Base-by-base conservation (phyloP, 2,329 filamentous ascomycete genomes). In the Epichloe baconii region DNA sequence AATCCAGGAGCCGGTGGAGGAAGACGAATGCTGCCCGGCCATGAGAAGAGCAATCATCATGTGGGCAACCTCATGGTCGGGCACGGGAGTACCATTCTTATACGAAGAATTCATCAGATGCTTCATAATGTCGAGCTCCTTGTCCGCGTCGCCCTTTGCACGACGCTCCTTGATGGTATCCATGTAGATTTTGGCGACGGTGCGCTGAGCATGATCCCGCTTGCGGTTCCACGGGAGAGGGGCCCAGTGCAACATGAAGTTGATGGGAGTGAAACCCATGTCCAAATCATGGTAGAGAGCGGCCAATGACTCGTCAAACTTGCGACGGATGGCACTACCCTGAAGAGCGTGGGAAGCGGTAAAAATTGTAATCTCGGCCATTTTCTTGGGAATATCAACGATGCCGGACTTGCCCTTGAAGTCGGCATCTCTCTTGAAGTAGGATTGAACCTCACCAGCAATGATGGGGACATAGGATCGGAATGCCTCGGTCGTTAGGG, bases 11-110 rank as follows among this genome's bases (percentile, higher is more conserved):
- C 81, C 83, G 40, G 86, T 90, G 19, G 87, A 88, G 4, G 88
- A 88, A 2, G 87, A 91, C 2, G 86, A 91, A 72, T 95, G 88
- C 66, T 95, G 88, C 51, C 88, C 88, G 53, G 87, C 88, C 88
- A 95, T 94, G 55, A 95, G 80, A 21, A 95, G 77, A 5, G 88
- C 88, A 67, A 95, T 95, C 86, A 95, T 91, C 79, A 95, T 91
- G 70, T 93, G 85, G 21, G 88, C 88, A 53, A 94, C 79, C 67
- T 95, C 88, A 61, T 85, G 77, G 63, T 95, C 88, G 15, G 88
- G 85, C n/a, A 94, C 76, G 5, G 75, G 74, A 40, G 73, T 81
- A 58, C 88, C 88, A 59, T 91, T 80, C 73, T 94, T 95, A 78
- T 95, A 95, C 23, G 73, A 77, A 60, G 83, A 88, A 59, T 80